Evolutionary conservation across 2,329 filamentous ascomycete species (phyloP), one percentile per base, ranked within the genome.

Genomic region (Macrophomina pseudophaseolina): DNA sequence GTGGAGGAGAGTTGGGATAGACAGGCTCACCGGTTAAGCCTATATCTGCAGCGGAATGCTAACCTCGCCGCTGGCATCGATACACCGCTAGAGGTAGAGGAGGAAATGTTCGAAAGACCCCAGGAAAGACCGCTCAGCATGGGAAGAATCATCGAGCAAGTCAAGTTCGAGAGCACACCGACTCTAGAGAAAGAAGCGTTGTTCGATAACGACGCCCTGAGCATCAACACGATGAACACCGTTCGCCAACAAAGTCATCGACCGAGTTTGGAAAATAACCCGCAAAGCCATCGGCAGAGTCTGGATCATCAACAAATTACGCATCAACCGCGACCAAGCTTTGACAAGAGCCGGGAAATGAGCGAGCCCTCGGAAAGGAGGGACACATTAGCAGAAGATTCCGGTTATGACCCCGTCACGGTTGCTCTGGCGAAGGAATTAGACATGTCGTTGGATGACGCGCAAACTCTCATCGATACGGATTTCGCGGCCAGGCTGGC

Each of bases 1-100:
- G 79, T 84, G 0, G 79, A 81, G 40, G 82, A 84, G 67, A 82
- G 82, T 69, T 84, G 82, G 82, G 80, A 81, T 44, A 75, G 82
- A 16, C 82, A 84, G 70, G 80, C 80, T 65, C 81, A 80, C 66
- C 78, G 82, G 1, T 72, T 84, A 1, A 75, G 81, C 42, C 79
- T 82, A 66, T 83, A 82, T 67, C 74, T 84, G 7, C 74, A 80
- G 49, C 79, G 82, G 51, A 84, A 84, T 69, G 78, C 78, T 71
- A 80, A 81, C 66, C 73, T 83, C 16, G 75, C 80, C 1, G 76
- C 82, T 63, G 78, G 79, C 11, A 74, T 84, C 14, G 78, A 80
- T 1, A 79, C 78, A 4, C 71, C 79, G 2, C 74, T 82, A 74
- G 79, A 81, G 16, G 77, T 82, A 5, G 78, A 81, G 54, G 82